phyloP scores from a whole-genome alignment of 1,284 basidiomycete genomes.

The Boletus coffeatus region DNA sequence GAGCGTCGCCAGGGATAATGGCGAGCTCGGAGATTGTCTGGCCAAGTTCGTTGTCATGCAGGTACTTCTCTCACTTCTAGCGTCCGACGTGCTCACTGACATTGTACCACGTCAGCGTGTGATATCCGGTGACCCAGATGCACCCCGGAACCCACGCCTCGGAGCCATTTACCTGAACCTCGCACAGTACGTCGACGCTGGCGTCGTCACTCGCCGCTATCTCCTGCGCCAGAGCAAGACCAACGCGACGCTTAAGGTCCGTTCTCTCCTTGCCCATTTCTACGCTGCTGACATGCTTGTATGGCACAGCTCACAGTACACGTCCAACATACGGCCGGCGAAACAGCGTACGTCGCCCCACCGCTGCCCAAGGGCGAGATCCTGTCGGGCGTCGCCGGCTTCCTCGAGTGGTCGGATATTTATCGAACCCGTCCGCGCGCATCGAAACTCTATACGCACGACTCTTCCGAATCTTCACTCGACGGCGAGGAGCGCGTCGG shows the following conservation, averaged over 20 bases:
- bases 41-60: constrained; percentile 67
- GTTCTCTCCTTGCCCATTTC: background rate
- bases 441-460: constrained; percentile 41
- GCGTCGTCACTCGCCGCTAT: constrained; percentile 62
- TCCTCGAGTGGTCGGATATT: constrained; percentile 49
- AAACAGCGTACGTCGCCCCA: constrained; percentile 56
- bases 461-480: constrained; percentile 28
- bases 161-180: constrained; percentile 68
- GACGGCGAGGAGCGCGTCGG: background rate
- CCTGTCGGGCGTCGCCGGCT: constrained; percentile 53
- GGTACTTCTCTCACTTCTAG: constrained; percentile 24
- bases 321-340: constrained; percentile 53
- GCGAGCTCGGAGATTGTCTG: constrained; percentile 47
- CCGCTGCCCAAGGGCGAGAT: constrained; percentile 68
- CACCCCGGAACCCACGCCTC: constrained; percentile 51
- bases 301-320: constrained; percentile 51
- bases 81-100: background rate
- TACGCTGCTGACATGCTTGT: background rate
- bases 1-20: constrained; percentile 45
- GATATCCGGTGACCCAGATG: constrained; percentile 45
- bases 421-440: constrained; percentile 47
- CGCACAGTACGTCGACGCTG: constrained; percentile 66
- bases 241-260: constrained; percentile 70
- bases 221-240: constrained; percentile 72
- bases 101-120: constrained; percentile 33